phyloP scores from a whole-genome alignment of 768 basidiomycete genomes.

The Auriscalpium vulgare region DNA sequence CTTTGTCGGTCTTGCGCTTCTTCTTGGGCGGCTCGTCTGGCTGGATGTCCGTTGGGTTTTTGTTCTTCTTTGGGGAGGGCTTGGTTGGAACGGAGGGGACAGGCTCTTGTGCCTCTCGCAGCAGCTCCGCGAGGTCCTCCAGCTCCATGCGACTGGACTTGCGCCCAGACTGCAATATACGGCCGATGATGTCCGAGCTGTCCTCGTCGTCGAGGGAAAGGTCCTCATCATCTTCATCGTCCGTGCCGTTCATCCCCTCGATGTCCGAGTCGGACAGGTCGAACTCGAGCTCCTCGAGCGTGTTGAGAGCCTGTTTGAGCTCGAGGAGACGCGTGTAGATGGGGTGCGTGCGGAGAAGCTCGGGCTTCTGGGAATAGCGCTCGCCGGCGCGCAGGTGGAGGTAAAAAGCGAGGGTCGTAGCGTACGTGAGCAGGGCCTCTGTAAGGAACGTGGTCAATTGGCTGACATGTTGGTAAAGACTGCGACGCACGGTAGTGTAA shows the following conservation, averaged over 20 bases:
- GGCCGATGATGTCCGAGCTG: neutral
- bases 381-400: constrained; percentile 72
- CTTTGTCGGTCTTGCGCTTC: constrained; percentile 49
- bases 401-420: constrained; percentile 88
- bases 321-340: constrained; percentile 70
- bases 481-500: constrained; percentile 76
- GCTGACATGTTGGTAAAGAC: neutral
- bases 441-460: constrained; percentile 1
- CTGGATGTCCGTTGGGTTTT: constrained; percentile 1
- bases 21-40: constrained; percentile 35
- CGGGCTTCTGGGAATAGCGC: constrained; percentile 53
- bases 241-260: constrained; percentile 39
- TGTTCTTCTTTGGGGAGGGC: constrained; percentile 19
- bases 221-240: constrained; percentile 35
- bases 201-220: constrained; percentile 33
- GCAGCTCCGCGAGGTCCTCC: constrained; percentile 8
- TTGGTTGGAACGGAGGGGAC: constrained; percentile 9
- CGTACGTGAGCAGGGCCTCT: constrained; percentile 89
- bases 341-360: constrained; percentile 59
- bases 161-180: constrained; percentile 6
- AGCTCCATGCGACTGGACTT: constrained; percentile 4
- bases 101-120: constrained; percentile 16
- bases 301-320: constrained; percentile 74
- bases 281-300: constrained; percentile 83
- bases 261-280: constrained; percentile 31